These are phyloP conservation scores for Cyclanthera cordifolia DNA, from an alignment of 306 rosid genomes.

Conservation along the genomic window DNA sequence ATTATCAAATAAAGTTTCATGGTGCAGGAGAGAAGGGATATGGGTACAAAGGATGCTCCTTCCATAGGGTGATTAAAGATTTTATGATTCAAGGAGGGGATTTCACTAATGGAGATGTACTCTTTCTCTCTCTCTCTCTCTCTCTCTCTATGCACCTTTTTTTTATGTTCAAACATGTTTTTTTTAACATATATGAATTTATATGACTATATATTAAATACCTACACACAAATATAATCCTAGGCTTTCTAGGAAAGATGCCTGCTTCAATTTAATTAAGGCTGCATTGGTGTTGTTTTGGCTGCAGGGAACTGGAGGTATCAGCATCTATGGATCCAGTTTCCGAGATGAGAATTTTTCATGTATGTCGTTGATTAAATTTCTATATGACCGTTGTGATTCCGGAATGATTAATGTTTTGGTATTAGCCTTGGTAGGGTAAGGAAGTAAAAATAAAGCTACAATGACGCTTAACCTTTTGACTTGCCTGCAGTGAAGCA, in stretches of 20 bases:
- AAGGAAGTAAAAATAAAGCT: not conserved
- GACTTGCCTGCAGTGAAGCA: conserved; percentile 68
- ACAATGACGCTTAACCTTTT: not conserved
- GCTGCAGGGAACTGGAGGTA: conserved; percentile 91
- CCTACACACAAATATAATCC: not conserved
- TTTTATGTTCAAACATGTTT: too few species aligned
- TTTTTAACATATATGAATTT: not conserved
- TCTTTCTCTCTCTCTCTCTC: conserved; percentile 7
- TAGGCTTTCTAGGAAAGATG: not conserved
- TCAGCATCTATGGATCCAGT: conserved; percentile 69
- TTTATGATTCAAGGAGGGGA: conserved; percentile 99
- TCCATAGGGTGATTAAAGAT: conserved; percentile 82
- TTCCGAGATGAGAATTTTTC: conserved; percentile 71
- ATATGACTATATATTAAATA: not conserved
- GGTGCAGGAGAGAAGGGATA: conserved; percentile 83
- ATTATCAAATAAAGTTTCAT: conserved; percentile 16
- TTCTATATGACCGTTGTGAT: not conserved
- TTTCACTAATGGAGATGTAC: conserved; percentile 76
- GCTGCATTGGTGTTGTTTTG: not conserved
- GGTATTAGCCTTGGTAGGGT: not conserved
- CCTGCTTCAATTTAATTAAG: not conserved
- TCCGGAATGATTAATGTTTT: not conserved
- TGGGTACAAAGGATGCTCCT: conserved; percentile 83
- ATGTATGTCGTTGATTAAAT: conserved; percentile 33
- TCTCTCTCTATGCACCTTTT: not conserved